A percentile compares a stretch with the other conserved stretches of the same genome.
Conservation (phyloP, 768 basidiomycete species). For the Boletus fagicola region DNA sequence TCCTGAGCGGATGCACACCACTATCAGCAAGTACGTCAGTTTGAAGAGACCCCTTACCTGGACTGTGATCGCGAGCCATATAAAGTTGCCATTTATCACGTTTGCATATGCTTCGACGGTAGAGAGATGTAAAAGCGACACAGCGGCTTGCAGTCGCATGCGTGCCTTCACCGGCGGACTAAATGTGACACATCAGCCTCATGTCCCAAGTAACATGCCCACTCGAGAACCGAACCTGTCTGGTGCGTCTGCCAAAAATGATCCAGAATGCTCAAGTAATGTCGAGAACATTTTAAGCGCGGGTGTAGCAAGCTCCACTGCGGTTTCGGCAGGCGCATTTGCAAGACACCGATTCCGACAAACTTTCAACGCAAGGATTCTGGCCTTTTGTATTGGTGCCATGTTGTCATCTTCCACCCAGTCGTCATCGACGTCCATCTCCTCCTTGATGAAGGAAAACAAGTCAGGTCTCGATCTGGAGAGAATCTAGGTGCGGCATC, state of each 20-base stretch:
- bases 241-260: conserved; percentile 50
- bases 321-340: conserved; percentile 55
- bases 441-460: conserved; percentile 41
- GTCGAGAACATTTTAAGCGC: conserved; percentile 74
- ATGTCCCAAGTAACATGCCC: neutral
- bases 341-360: conserved; percentile 78
- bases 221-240: conserved; percentile 45
- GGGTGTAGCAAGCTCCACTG: conserved; percentile 67
- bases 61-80: conserved; percentile 65
- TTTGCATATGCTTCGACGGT: conserved; percentile 56
- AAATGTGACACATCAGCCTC: conserved; percentile 13
- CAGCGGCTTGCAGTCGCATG: conserved; percentile 78
- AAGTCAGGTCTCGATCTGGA: neutral
- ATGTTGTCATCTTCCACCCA: conserved; percentile 76
- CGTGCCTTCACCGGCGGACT: conserved; percentile 69
- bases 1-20: conserved; percentile 51
- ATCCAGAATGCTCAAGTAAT: conserved; percentile 68
- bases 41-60: conserved; percentile 55
- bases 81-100: conserved; percentile 59
- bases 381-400: conserved; percentile 57
- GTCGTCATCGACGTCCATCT: conserved; percentile 61
- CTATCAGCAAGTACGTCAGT: neutral
- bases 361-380: conserved; percentile 75
- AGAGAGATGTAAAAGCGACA: conserved; percentile 76
- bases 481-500: conserved; percentile 2